Evolutionary conservation across 306 rosid species (phyloP).

Genomic region (Albizia julibrissin): DNA sequence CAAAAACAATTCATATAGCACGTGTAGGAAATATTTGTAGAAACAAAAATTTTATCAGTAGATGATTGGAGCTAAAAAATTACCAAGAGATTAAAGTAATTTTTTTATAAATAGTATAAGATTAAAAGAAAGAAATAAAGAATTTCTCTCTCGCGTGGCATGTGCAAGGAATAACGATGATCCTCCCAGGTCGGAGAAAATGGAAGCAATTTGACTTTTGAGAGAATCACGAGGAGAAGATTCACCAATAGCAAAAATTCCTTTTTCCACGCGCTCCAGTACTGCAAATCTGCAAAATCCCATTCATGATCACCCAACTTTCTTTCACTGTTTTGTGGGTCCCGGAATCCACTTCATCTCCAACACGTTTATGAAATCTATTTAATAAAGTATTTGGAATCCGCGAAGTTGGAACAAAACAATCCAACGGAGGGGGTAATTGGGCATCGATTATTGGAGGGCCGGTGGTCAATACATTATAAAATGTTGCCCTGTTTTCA

Average conservation of each 20-base stretch:
- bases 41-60: too few relatives aligned
- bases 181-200: neutral
- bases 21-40: too few relatives aligned
- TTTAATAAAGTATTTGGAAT: neutral
- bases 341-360: constrained; percentile 9
- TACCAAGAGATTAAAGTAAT: too few relatives aligned
- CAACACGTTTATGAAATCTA: neutral
- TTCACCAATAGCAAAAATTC: neutral
- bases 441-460: neutral
- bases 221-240: neutral
- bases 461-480: neutral
- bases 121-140: neutral
- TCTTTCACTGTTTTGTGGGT: neutral
- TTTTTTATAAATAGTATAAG: too few relatives aligned
- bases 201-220: neutral
- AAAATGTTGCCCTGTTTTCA: neutral
- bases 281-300: neutral
- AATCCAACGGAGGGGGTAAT: neutral
- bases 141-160: neutral
- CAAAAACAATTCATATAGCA: too few relatives aligned
- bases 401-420: neutral
- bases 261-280: neutral
- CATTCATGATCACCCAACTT: neutral
- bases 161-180: neutral
- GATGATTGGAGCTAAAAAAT: too few relatives aligned